phyloP scores from a whole-genome alignment of 2,329 filamentous ascomycete genomes.

The Trichoderma sp. region DNA sequence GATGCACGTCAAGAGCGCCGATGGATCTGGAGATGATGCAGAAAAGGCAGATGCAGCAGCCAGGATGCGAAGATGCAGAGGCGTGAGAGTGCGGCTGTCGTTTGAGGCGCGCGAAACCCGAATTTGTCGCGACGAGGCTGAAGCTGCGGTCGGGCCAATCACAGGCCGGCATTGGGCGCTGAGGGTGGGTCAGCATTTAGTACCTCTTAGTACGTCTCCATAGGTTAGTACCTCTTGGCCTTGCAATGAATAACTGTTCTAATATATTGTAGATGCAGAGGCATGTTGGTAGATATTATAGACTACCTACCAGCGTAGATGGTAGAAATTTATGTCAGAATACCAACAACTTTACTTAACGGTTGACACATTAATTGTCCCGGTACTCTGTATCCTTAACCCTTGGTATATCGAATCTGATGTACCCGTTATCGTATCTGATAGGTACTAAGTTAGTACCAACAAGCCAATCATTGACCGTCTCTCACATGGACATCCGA shows the following conservation, averaged over 20 bases:
- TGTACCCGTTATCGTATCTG: too few relatives aligned
- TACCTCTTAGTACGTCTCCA: too few relatives aligned
- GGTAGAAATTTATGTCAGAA: too few relatives aligned
- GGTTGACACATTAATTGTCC: neutral
- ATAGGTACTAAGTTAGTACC: too few relatives aligned
- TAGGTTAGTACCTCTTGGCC: too few relatives aligned
- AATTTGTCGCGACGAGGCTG: conserved; percentile 40
- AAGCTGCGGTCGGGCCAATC: conserved; percentile 28
- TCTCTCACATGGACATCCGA: neutral
- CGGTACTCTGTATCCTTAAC: too few relatives aligned
- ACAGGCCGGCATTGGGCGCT: neutral
- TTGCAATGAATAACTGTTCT: neutral
- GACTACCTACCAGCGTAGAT: too few relatives aligned
- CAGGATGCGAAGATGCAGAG: conserved; percentile 14
- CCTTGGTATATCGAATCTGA: too few relatives aligned
- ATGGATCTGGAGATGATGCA: conserved; percentile 6
- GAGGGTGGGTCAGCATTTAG: conserved; percentile 23
- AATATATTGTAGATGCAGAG: too few relatives aligned
- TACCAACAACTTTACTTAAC: neutral
- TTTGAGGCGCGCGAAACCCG: conserved; percentile 29
- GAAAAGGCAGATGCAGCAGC: neutral
- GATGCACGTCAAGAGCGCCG: neutral
- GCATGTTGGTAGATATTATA: too few relatives aligned
- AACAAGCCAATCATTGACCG: neutral
- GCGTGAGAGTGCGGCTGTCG: conserved; percentile 1